Base-by-base conservation (phyloP, 257 asterid genomes). In the Handroanthus guayacan region DNA sequence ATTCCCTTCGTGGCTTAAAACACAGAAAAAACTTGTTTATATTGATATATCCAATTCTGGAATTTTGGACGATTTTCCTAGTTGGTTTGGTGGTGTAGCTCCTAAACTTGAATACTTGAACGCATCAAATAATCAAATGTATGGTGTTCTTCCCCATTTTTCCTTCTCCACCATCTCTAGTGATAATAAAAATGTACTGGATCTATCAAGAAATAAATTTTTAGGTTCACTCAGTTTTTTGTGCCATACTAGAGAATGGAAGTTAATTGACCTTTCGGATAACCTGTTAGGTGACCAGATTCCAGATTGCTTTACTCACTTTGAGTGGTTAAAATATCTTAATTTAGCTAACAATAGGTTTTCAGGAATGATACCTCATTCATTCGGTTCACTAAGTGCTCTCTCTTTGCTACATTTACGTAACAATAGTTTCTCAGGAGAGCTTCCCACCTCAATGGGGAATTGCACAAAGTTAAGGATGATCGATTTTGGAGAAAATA, bases 1-100 rank as follows among this genome's bases (percentile, higher is more conserved):
- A 18, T 79, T 82, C 12, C 86, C 83, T 3, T 45, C 16, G 12
- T 82, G 83, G 84, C 69, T 82, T 48, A 47, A 0, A 64, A 71
- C 47, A 14, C 86, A 79, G 5, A 57, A 43, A 6, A 3, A 64
- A 3, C 2, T 79, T 10, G 16, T 52, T 0, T 13, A 38, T 18
- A 25, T 66, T 18, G 82, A 56, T 8, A 56, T 79, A 25, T 79
- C 79, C 0, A 2, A 4, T 14, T 5, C 71, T 72, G 65, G 52
- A 67, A 66, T 79, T 73, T 55, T 63, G 4, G 75, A 48, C 56
- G 10, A 18, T 9, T 6, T 66, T 5, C 79, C 82, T 45, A 9
- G 31, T 38, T 65, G 82, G 82, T 62, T 78, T 62, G 67, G 77
- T 62, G 20, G 43, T 0, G 10, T 20, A 0, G 11, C 25, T 79